These are phyloP conservation scores for Vitis vinifera DNA, from an alignment of 164 flowering plant species.

Conservation along the genomic window ASM3070453v1 NC_081811.1:5250001-5250500, in stretches of 20 bases:
- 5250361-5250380: background rate
- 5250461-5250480: background rate
- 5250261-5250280: background rate
- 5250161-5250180: too few species aligned
- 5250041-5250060: too few species aligned
- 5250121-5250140: too few species aligned
- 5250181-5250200: background rate
- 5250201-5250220: background rate
- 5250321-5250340: background rate
- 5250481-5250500: slow-evolving; percentile 3
- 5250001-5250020: too few species aligned
- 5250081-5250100: too few species aligned
- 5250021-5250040: too few species aligned
- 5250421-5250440: too few species aligned
- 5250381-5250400: too few species aligned
- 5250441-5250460: background rate
- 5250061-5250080: too few species aligned
- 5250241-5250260: background rate
- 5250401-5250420: too few species aligned
- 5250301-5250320: background rate
- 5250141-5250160: too few species aligned
- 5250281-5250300: background rate
- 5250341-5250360: background rate
- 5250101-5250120: too few species aligned
- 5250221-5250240: background rate